Percentiles rank a stretch among this genome's conserved stretches.
Evolutionary conservation across 108 stramenopile genomes (phyloP).

Genomic region (Stephanodiscus triporus): DNA sequence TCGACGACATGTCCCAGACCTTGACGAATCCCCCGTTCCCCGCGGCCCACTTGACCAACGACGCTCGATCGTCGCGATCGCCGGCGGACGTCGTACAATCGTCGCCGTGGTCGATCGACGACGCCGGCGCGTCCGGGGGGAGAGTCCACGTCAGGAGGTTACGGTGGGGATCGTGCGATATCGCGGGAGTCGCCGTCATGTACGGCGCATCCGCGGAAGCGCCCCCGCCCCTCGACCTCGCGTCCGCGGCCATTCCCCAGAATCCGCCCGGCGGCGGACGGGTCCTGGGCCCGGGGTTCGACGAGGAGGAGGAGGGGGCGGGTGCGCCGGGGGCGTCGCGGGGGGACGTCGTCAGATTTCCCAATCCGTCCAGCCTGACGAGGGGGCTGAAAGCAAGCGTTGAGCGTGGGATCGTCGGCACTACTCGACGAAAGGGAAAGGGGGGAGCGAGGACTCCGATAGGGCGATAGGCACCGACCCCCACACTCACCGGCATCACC

Average conservation of each 20-base stretch:
- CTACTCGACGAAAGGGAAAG: too few relatives aligned
- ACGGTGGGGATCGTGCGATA: slow-evolving; percentile 66
- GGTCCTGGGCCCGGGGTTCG: background rate
- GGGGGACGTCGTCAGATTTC: slow-evolving; percentile 41
- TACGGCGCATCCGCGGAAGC: slow-evolving; percentile 50
- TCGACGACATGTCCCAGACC: slow-evolving; percentile 36
- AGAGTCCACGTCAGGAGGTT: slow-evolving; percentile 66
- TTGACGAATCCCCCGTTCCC: slow-evolving; percentile 51
- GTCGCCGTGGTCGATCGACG: slow-evolving; percentile 38
- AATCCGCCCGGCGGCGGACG: slow-evolving; percentile 12
- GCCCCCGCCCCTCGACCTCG: slow-evolving; percentile 28
- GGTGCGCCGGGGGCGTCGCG: slow-evolving; percentile 21
- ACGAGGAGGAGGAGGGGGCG: too few relatives aligned
- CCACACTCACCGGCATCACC: slow-evolving; percentile 28
- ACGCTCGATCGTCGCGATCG: slow-evolving; percentile 27
- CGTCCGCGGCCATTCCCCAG: slow-evolving; percentile 19
- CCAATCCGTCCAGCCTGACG: slow-evolving; percentile 57
- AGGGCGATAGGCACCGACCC: too few relatives aligned
- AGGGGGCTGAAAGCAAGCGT: slow-evolving; percentile 40
- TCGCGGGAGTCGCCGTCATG: slow-evolving; percentile 15
- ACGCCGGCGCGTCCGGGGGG: slow-evolving; percentile 43
- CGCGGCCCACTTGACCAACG: slow-evolving; percentile 24
- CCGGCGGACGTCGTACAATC: slow-evolving; percentile 28
- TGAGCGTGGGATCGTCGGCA: background rate
- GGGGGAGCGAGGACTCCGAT: background rate